Base-by-base conservation (phyloP, 2,329 filamentous ascomycete genomes). In the Thelonectria rubi region DNA sequence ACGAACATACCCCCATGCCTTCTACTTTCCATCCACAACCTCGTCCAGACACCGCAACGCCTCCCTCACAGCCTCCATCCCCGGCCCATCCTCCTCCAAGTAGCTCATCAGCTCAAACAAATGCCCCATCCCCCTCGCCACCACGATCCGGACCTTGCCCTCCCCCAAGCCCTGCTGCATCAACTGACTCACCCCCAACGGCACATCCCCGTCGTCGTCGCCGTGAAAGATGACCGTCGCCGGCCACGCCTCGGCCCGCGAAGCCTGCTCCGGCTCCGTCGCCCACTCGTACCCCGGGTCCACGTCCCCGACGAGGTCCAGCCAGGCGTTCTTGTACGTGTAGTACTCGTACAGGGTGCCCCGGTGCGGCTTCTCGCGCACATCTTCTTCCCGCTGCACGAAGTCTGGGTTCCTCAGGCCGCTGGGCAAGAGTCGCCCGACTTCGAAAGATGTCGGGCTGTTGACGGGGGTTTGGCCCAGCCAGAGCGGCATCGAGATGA, bases 221-320 rank as follows among this genome's bases (percentile, higher is more conserved):
- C 75, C 75, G 9, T 77, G 75, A 14, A 77, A 71, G 30, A 78
- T 69, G 21, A 78, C 70, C 0, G 76, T 78, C 10, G 65, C 56
- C 17, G 76, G 76, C 76, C 76, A 78, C 3, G 52, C 49, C 1
- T 52, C 59, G 0, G 58, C 49, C 2, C 64, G 37, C 14, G 64
- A 52, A 43, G 62, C 68, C n/a, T 60, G 56, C 9, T 43, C 51
- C 0, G 63, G 14, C 2, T 64, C 46, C 18, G 42, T 51, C 10
- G 71, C 67, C 75, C 74, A 77, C 8, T 71, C 67, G n/a, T 72
- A 76, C 1, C 75, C 76, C 1, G 60, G 65, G 39, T 78, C 76
- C 8, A 75, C 58, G 7, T 65, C 60, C 1, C 69, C 73, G 3
- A 76, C 63, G 8, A 77, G 51, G 3, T 58, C 55, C 2, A 68